These are phyloP conservation scores for Pogostemon cablin DNA, from an alignment of 257 asterid species.

Conservation along the genomic window DNA sequence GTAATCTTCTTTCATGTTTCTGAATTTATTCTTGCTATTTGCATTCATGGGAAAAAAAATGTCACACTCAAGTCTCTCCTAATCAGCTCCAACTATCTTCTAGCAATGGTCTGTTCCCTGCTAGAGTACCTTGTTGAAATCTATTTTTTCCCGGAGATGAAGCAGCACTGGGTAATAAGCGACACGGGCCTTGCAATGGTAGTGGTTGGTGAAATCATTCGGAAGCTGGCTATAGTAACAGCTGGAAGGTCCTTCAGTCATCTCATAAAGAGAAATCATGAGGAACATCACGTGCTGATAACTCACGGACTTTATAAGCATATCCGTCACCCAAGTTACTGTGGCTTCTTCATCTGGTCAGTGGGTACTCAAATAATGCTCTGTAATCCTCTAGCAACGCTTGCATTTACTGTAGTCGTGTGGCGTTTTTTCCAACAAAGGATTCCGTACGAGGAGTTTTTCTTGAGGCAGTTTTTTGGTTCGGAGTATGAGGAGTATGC, in stretches of 20 bases:
- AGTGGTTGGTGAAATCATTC: constrained; percentile 71
- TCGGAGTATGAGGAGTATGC: constrained; percentile 67
- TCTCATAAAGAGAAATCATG: constrained; percentile 64
- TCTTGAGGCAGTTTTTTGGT: constrained; percentile 82
- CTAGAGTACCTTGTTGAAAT: constrained; percentile 72
- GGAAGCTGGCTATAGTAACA: constrained; percentile 80
- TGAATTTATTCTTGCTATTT: constrained; percentile 66
- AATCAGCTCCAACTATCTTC: constrained; percentile 62
- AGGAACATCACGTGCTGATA: constrained; percentile 73
- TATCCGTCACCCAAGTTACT: constrained; percentile 82
- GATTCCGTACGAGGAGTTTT: constrained; percentile 85
- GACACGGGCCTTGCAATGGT: constrained; percentile 71
- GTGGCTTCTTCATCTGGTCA: constrained; percentile 65
- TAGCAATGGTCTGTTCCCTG: constrained; percentile 74
- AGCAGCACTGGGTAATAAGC: constrained; percentile 74
- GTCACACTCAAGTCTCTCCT: constrained; percentile 72
- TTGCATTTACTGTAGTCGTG: constrained; percentile 66
- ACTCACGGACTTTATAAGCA: constrained; percentile 66
- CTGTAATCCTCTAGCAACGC: constrained; percentile 70
- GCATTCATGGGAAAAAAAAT: constrained; percentile 66
- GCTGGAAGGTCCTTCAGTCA: constrained; percentile 90
- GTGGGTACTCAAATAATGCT: constrained; percentile 75
- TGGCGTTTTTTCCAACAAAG: constrained; percentile 73
- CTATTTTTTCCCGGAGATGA: constrained; percentile 63
- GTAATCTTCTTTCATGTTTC: constrained; percentile 71